Evolutionary conservation across 176 grass and related monocot species (phyloP), one percentile per base, ranked within the genome.

Genomic region (Oryza punctata): DNA sequence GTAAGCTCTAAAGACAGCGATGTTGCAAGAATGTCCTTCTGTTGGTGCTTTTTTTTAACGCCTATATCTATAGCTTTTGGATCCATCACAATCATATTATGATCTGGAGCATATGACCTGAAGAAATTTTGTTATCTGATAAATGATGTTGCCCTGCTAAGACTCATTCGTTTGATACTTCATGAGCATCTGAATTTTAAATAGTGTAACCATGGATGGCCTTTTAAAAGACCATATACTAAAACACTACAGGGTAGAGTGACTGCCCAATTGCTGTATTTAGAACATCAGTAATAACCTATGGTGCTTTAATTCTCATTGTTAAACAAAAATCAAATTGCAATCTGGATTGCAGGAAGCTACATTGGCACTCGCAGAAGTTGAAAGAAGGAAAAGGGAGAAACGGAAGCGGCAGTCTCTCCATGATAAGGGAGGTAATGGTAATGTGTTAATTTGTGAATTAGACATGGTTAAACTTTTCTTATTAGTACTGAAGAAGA

Each of bases 361-460:
- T 90, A 87, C 89, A 10, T 72, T 83, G 78, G 91, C 87, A 72
- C 85, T 94, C 91, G 87, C 87, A 85, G 93, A 89, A 78, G 91
- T 80, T 85, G 93, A 92, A 72, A 94, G 87, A 93, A 99, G 94
- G 85, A 94, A 85, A 86, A 92, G 86, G 78, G 91, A 87, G 45
- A 91, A 87, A 87, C 77, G 65, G 75, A 95, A 95, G 35, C 70
- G 67, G 37, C 66, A 67, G 5, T 87, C 84, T 88, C 78, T 91
- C 30, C 49, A 67, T 87, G 84, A 78, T 61, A 84, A 84, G 77
- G 81, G 78, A 83, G 92, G 83, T 82, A 89, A 81, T 76, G 83
- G 87, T 88, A 98, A 79, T 46, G 13, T 11, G 18, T 35, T 60
- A 84, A 88, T 35, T 67, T 78, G 46, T 23, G 24, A 69, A 21